Evolutionary conservation across 225 moss, liverwort and hornwort species (phyloP), one percentile per base, ranked within the genome.

Genomic region (Sphagnum contortum): DNA sequence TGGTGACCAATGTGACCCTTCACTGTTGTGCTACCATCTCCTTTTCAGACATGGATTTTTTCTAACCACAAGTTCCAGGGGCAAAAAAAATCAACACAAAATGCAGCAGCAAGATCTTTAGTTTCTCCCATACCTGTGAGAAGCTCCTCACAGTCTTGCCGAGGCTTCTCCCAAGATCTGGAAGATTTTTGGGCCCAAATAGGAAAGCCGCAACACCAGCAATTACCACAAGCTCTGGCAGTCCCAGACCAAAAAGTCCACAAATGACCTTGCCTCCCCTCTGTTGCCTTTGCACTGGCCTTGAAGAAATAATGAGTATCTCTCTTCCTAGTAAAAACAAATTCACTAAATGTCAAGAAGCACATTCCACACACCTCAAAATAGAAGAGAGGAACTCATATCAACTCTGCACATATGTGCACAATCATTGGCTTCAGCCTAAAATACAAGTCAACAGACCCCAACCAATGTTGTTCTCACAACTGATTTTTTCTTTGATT

Each of bases 141-240:
- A 84, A 84, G 64, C 84, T 77, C 55, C 77, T 80, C 54, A 84
- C 75, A 8, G 80, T 84, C 70, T 84, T 80, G 45, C 77, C 80
- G 44, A 80, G 52, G 62, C 71, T 84, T 57, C 77, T 84, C 12
- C 84, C 77, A 68, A 84, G 70, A 55, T 80, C 80, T 1, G 84
- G 84, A 9, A 84, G 75, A 62, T 84, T 73, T 68, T 84, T 79
- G n/a, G 83, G 83, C 48, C 79, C 76, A 58, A 83, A 83, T 47
- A 83, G 56, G 49, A 84, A 51, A 48, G 75, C 83, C 64, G 80
- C 83, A 4, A 80, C 83, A 45, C 83, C 83, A 5, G 80, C 83
- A 72, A 84, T 84, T 12, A 84, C 83, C 58, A 67, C 83, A 14
- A 84, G 74, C 58, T 84, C 83, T 48, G 83, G 83, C 48, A 84